Evolutionary conservation across 441 rosid species (phyloP).

Genomic region (Adansonia gregorii): DNA sequence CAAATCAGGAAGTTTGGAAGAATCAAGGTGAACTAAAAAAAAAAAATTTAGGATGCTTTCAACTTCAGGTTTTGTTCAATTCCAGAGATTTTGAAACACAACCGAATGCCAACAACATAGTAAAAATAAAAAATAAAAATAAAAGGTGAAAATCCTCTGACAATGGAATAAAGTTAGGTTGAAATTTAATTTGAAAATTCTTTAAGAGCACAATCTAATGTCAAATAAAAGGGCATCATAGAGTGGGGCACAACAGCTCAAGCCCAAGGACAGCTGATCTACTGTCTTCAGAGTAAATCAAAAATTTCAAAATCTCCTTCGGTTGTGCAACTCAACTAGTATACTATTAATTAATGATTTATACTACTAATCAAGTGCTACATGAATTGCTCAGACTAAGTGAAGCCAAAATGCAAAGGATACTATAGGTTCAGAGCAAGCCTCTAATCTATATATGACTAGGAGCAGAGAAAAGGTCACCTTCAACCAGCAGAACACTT

Average conservation of each 20-base stretch:
- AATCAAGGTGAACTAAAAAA: constrained; percentile 26
- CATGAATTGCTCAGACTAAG: not conserved
- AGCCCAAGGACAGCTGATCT: constrained; percentile 3
- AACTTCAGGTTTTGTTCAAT: not conserved
- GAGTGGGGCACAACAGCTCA: constrained; percentile 18
- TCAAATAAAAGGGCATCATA: constrained; percentile 4
- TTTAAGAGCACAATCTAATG: constrained; percentile 8
- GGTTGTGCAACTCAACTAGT: not conserved
- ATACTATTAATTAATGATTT: not conserved
- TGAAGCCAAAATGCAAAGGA: not conserved
- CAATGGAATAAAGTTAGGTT: not conserved
- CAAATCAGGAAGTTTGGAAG: constrained; percentile 34
- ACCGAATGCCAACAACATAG: not conserved
- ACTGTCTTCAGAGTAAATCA: constrained; percentile 21
- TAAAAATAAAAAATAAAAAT: not conserved
- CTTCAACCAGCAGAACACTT: constrained; percentile 9
- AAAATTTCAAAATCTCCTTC: constrained; percentile 9
- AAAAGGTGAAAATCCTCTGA: not conserved
- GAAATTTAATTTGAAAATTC: constrained; percentile 6
- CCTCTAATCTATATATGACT: not conserved
- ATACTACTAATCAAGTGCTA: constrained; percentile 12
- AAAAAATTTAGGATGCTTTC: constrained; percentile 21
- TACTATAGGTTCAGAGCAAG: not conserved
- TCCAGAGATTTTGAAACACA: constrained; percentile 13
- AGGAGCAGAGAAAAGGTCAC: constrained; percentile 1